Base-by-base conservation (phyloP, 257 asterid species). In the Linaria vulgaris region DNA sequence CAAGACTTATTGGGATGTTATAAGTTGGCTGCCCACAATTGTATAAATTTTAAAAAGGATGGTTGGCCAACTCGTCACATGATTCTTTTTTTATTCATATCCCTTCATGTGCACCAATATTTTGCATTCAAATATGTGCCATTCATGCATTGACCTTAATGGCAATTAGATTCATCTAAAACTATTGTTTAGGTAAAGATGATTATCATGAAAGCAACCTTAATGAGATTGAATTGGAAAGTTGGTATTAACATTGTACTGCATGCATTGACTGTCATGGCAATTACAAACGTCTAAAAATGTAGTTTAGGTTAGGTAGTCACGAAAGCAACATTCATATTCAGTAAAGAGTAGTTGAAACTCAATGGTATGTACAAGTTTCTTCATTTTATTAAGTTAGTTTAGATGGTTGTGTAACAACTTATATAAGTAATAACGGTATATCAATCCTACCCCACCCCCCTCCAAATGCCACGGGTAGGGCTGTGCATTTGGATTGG, bases 21-120 rank as follows among this genome's bases (percentile, higher is more conserved):
- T 5, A 44, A 13, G 49, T 44, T 44, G 49, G 49, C 17, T 56
- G 21, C 19, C 39, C 5, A 5, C 47, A 27, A 46, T 47, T 48
- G 21, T 12, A 30, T 12, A 24, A 14, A 56, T 61, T 3, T 2
- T 6, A 3, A 34, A 34, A 11, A 54, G 60, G 59, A 58, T 27
- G 34, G 78, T 79, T 66, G 69, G 79, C 69, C 59, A 72, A 66
- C 76, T 56, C 21, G 39, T 59, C 77, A 64, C 67, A 50, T 71
- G 61, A 68, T 63, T 48, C 49, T 62, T 38, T 52, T 62, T 57
- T 23, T n/a, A n/a, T n/a, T 51, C 25, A 17, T 34, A 45, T 34
- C 24, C 53, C 9, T 55, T 56, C 66, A 59, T 74, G 72, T 65
- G 67, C 56, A 69, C 37, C 50, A 27, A 24, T 52, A 34, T 44